A percentile compares a stretch with the other conserved stretches of the same genome.
Evolutionary conservation across 148 eudicot species (phyloP).

Genomic region (Bassia scoparia): DNA sequence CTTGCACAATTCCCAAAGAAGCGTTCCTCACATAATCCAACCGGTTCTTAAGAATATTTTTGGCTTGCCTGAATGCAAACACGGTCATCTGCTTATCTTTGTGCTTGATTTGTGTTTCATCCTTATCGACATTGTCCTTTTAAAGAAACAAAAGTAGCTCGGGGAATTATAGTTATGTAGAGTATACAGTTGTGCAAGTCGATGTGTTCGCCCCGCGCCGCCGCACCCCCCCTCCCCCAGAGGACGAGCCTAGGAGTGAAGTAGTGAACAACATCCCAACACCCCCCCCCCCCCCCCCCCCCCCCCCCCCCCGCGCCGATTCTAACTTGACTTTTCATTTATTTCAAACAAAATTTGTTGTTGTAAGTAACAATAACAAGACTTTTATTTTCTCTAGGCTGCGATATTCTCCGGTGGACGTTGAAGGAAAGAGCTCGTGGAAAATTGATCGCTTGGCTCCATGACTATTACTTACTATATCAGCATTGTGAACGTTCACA

Average conservation of each 20-base stretch:
- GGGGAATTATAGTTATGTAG: no score
- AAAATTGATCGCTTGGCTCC: slow-evolving; percentile 77
- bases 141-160: not conserved
- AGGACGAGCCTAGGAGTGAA: no score
- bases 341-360: no score
- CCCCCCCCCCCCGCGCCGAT: no score
- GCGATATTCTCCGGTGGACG: slow-evolving; percentile 47
- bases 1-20: not conserved
- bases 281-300: no score
- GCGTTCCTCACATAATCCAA: not conserved
- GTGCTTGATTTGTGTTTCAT: not conserved
- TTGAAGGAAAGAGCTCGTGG: slow-evolving; percentile 54
- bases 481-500: slow-evolving; percentile 39
- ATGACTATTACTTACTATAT: slow-evolving; percentile 48
- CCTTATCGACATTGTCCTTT: not conserved
- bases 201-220: no score
- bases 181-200: not conserved
- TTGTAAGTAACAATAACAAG: no score
- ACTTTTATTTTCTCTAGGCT: slow-evolving; percentile 57
- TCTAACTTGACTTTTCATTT: not conserved
- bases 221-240: no score
- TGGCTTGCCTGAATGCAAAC: not conserved
- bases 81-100: not conserved
- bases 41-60: not conserved
- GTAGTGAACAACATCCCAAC: no score